Base-by-base conservation (phyloP, 441 rosid genomes). In the Cnidoscolus chayamansa region DNA sequence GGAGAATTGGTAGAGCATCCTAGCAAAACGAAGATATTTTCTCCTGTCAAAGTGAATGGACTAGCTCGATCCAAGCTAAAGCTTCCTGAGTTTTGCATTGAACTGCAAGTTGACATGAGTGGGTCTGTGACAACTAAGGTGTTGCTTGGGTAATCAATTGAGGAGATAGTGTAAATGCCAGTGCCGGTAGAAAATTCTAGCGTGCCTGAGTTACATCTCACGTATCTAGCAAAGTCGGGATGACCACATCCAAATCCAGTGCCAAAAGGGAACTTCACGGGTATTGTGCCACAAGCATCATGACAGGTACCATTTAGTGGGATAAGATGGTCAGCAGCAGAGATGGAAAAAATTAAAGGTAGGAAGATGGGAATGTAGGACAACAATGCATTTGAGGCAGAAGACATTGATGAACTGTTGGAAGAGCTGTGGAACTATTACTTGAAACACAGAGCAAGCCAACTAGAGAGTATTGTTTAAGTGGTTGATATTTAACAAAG, bases 1-100 rank as follows among this genome's bases (percentile, higher is more conserved):
- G 88, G 90, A 68, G 93, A 89, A 62, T 87, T 82, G 32, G 83
- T 77, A 53, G 93, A 89, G 75, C 93, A 89, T 7, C 91, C 91
- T 7, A 89, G 87, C 83, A 89, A 74, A 32, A 82, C 89, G 60
- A 89, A 85, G 66, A 87, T 83, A 63, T 89, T 83, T 20, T 78
- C 80, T 7, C 78, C 71, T 4, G 85, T 82, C 48, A 87, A 58
- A 12, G 81, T 54, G 81, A 89, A 89, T 4, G 91, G 91, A 77
- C 87, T 83, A 16, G 85, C 75, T 2, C 79, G 75, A 63, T 87
- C 91, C 76, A 87, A 74, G 84, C 81, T 79, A 72, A 89, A 89
- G 67, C 90, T 81, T 50, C 94, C 91, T 2, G 91, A 86, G 75
- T 86, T 81, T 81, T 86, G 90, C 91, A 84, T 87, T 45, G 87